phyloP scores from a whole-genome alignment of 2,329 filamentous ascomycete species.

The Venturia carpophila region DNA sequence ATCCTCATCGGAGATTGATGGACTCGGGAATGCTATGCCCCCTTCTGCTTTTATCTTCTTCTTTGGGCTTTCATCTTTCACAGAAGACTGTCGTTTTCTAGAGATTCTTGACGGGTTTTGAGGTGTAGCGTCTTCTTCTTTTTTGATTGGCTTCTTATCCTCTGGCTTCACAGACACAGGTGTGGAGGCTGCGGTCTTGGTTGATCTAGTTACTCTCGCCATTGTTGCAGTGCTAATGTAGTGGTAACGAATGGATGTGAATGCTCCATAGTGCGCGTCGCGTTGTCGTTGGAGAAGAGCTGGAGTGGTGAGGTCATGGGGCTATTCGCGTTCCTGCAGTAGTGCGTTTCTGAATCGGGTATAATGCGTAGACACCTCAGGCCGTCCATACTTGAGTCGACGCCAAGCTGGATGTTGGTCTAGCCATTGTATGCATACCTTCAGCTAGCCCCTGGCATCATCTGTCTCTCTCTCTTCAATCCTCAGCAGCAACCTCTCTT shows the following conservation, averaged over 20 bases:
- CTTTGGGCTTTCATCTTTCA: neutral
- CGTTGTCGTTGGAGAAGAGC: neutral
- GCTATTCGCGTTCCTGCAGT: conserved; percentile 5
- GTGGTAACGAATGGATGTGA: neutral
- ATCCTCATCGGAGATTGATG: neutral
- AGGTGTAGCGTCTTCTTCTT: neutral
- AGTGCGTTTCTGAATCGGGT: conserved; percentile 5
- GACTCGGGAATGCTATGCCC: neutral
- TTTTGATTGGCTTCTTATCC: neutral
- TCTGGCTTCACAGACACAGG: neutral
- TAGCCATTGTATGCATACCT: too few species aligned
- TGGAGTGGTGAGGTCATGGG: neutral
- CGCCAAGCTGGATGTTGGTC: too few species aligned
- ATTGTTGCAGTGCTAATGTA: neutral
- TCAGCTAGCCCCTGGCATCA: too few species aligned
- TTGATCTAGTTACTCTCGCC: conserved; percentile 8
- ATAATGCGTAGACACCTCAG: neutral
- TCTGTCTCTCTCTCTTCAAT: too few species aligned
- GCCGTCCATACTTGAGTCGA: too few species aligned
- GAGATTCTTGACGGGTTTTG: conserved; percentile 1
- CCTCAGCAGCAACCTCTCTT: too few species aligned
- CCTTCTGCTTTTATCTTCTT: conserved; percentile 7
- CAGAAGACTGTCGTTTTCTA: conserved; percentile 2
- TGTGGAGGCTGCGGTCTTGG: neutral
- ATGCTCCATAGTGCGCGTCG: neutral